A percentile compares a stretch with the other conserved stretches of the same genome.
phyloP scores from a whole-genome alignment of 495 filamentous ascomycete species.

The Melanomma pulvis-pyrius region DNA sequence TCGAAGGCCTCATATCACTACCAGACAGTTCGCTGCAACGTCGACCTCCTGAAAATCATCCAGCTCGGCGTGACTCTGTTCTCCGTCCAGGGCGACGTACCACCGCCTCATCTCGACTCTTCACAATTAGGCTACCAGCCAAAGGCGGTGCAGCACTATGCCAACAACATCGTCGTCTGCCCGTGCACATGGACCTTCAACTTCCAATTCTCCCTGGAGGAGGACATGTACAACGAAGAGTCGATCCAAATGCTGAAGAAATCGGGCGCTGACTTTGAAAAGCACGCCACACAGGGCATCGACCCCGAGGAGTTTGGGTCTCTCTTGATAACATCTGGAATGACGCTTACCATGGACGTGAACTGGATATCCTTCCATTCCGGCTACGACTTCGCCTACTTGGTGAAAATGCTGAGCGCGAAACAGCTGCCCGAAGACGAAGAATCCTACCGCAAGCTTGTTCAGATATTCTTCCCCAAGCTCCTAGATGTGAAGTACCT shows the following conservation, averaged over 20 bases:
- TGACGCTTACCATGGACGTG: constrained; percentile 85
- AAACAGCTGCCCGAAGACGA: constrained; percentile 83
- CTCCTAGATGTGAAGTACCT: constrained; percentile 97
- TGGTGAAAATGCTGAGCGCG: constrained; percentile 88
- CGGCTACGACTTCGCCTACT: constrained; percentile 97
- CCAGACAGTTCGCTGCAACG: constrained; percentile 94
- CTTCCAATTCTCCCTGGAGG: constrained; percentile 90
- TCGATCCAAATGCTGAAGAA: constrained; percentile 86
- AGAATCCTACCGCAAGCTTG: constrained; percentile 77
- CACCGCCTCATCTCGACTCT: constrained; percentile 66
- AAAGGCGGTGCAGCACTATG: constrained; percentile 42
- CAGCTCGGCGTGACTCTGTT: constrained; percentile 94
- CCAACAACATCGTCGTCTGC: constrained; percentile 63
- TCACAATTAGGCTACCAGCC: constrained; percentile 50
- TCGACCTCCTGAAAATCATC: constrained; percentile 94
- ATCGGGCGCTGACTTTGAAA: constrained; percentile 83
- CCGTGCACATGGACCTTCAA: constrained; percentile 99
- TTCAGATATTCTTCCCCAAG: constrained; percentile 87
- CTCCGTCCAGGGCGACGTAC: constrained; percentile 81
- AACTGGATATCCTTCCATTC: constrained; percentile 97
- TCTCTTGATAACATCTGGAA: constrained; percentile 83
- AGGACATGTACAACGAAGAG: constrained; percentile 94
- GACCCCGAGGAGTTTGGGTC: constrained; percentile 86
- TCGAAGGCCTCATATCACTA: constrained; percentile 98
- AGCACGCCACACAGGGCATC: constrained; percentile 85